phyloP scores from a whole-genome alignment of 768 basidiomycete genomes.

The Lactarius sp. region DNA sequence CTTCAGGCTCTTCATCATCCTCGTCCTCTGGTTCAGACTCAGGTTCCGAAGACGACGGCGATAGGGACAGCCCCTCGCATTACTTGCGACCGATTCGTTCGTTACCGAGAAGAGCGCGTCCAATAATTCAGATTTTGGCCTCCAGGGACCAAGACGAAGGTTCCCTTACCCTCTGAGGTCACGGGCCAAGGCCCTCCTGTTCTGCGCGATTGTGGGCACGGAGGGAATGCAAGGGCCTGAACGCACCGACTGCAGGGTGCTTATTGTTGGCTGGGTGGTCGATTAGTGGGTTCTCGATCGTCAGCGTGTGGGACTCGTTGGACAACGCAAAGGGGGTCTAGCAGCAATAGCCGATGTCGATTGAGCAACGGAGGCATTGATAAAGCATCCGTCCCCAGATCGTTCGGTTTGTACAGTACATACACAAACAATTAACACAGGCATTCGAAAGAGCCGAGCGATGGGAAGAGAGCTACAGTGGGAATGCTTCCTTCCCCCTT shows the following conservation, averaged over 20 bases:
- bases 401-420: conserved; percentile 4
- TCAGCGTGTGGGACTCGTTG: not conserved
- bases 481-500: not conserved
- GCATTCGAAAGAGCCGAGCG: not conserved
- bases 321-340: too few species aligned
- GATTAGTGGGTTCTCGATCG: not conserved
- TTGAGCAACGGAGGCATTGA: too few species aligned
- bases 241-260: not conserved
- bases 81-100: not conserved
- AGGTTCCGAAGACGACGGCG: not conserved
- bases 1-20: not conserved
- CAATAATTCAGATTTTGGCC: conserved; percentile 13
- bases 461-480: not conserved
- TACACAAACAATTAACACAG: conserved; percentile 16
- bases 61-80: not conserved
- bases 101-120: conserved; percentile 4
- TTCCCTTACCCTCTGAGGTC: not conserved
- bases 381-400: not conserved
- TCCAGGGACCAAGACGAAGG: not conserved
- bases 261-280: not conserved
- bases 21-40: not conserved
- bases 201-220: not conserved
- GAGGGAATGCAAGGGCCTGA: not conserved
- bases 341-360: not conserved
- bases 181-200: not conserved